Conservation (phyloP, 1,284 basidiomycete genomes). For the Microbotryum intermedium region DNA sequence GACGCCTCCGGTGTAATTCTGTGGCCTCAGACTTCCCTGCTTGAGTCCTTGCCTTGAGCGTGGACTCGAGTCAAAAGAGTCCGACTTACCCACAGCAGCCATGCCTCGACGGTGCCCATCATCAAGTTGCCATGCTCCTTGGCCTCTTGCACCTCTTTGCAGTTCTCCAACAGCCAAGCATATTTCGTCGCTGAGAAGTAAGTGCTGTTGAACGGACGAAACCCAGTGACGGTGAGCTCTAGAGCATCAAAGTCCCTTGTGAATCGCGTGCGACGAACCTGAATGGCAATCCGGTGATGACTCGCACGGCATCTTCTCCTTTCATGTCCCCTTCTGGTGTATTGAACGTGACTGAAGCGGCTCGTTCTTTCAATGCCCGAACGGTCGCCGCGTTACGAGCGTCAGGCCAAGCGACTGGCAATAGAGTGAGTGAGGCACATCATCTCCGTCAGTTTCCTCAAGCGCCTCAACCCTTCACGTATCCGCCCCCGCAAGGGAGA, state of each 20-base stretch:
- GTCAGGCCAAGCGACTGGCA: conserved; percentile 94
- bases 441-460: neutral
- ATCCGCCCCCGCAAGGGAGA: neutral
- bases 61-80: neutral
- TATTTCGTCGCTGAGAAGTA: conserved; percentile 96
- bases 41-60: too few relatives aligned
- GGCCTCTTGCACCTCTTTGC: conserved; percentile 67
- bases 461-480: neutral
- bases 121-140: conserved; percentile 72
- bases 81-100: conserved; percentile 75
- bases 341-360: conserved; percentile 43
- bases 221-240: neutral
- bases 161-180: conserved; percentile 90
- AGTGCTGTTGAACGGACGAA: conserved; percentile 44
- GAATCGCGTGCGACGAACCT: conserved; percentile 43
- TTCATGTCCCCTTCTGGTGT: conserved; percentile 24
- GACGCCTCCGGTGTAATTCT: conserved; percentile 76
- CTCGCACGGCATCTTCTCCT: conserved; percentile 59
- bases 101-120: conserved; percentile 93
- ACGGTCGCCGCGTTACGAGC: conserved; percentile 79
- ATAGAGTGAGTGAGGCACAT: neutral
- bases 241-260: neutral
- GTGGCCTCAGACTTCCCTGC: neutral
- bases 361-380: conserved; percentile 63
- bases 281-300: conserved; percentile 74